Evolutionary conservation across 164 flowering plant genomes (phyloP).

Genomic region (Vitis cinerea): DNA sequence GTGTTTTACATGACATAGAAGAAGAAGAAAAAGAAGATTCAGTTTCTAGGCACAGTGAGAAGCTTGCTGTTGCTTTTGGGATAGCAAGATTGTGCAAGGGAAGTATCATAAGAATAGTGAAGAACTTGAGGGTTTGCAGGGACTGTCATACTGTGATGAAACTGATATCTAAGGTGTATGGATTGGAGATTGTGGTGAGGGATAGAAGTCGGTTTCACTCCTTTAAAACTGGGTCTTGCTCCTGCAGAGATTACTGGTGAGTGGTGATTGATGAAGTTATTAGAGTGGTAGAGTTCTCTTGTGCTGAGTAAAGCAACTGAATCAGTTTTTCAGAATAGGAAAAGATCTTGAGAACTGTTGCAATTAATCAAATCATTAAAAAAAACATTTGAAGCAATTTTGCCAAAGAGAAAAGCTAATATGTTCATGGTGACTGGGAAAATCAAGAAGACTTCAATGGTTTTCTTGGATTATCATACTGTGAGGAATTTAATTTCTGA

Average conservation of each 20-base stretch:
- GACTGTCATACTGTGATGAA: slow-evolving; percentile 73
- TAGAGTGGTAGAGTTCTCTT: no score
- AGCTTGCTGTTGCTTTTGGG: slow-evolving; percentile 76
- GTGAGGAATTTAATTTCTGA: no score
- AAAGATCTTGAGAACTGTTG: no score
- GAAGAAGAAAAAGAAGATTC: slow-evolving; percentile 75
- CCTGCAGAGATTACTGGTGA: slow-evolving; percentile 77
- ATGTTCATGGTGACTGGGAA: no score
- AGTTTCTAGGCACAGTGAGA: slow-evolving; percentile 62
- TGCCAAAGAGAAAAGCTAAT: no score
- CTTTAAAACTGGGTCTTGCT: slow-evolving; percentile 56
- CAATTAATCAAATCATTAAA: no score
- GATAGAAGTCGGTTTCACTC: slow-evolving; percentile 70
- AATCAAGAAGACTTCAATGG: no score
- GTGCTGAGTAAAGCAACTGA: no score
- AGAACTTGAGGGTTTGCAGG: slow-evolving; percentile 67
- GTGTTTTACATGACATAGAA: slow-evolving; percentile 67
- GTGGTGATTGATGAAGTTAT: no score
- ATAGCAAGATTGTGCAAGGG: slow-evolving; percentile 42
- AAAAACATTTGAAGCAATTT: no score
- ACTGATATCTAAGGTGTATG: slow-evolving; percentile 54
- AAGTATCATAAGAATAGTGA: slow-evolving; percentile 51
- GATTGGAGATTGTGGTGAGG: slow-evolving; percentile 53
- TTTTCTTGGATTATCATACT: no score
- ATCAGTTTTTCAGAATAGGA: no score